Evolutionary conservation across 1,139 yeast genomes (phyloP).

Genomic region (Lodderomyces orthopsilosis): DNA sequence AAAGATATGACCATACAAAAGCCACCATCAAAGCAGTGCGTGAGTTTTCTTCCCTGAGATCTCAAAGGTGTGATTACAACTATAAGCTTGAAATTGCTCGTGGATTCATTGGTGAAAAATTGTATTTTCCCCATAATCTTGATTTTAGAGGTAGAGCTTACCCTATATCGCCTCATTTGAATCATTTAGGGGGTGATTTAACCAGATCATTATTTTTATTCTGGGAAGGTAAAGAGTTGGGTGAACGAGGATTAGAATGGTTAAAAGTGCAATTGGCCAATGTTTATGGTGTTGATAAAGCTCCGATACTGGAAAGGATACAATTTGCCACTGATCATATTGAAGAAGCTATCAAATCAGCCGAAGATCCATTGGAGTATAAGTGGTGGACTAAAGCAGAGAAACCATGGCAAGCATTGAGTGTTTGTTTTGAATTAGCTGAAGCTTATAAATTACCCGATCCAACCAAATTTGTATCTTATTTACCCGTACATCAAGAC

Average conservation of each 20-base stretch:
- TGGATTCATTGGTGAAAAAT: conserved; percentile 83
- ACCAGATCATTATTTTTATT: conserved; percentile 81
- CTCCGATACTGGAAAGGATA: conserved; percentile 72
- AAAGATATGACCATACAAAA: conserved; percentile 64
- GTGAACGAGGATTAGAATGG: conserved; percentile 78
- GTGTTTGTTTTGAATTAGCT: conserved; percentile 76
- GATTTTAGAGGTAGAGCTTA: conserved; percentile 97
- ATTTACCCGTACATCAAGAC: conserved; percentile 93
- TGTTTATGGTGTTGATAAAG: conserved; percentile 83
- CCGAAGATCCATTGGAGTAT: conserved; percentile 62
- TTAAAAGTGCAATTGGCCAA: conserved; percentile 88
- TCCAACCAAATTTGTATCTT: conserved; percentile 73
- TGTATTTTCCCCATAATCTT: conserved; percentile 89
- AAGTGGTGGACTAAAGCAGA: conserved; percentile 87
- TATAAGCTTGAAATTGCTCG: conserved; percentile 94
- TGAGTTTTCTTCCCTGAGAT: conserved; percentile 65
- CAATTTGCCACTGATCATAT: conserved; percentile 68
- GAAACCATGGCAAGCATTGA: conserved; percentile 93
- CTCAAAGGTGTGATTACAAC: conserved; percentile 90
- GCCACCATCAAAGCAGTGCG: conserved; percentile 55
- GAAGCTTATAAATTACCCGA: conserved; percentile 70
- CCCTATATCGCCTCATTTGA: conserved; percentile 78
- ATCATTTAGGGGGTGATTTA: conserved; percentile 88
- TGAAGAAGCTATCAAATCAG: conserved; percentile 62
- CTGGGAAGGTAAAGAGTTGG: conserved; percentile 85